phyloP scores from a whole-genome alignment of 768 basidiomycete species.

The Holtermannia corniformis region DNA sequence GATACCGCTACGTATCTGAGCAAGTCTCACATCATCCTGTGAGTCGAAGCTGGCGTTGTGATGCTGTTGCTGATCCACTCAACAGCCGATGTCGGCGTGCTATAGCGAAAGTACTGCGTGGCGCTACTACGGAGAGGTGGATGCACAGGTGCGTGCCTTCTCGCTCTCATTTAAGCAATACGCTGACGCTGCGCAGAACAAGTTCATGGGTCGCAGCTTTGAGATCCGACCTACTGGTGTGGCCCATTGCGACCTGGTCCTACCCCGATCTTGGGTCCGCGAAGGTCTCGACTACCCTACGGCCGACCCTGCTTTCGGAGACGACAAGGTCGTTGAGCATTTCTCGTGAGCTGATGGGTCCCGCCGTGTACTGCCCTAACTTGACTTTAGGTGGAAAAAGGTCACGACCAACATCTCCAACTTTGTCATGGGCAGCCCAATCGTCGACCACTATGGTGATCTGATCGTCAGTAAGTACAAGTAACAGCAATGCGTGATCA shows the following conservation, averaged over 20 bases:
- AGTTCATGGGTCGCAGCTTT: slow-evolving; percentile 91
- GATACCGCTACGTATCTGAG: slow-evolving; percentile 88
- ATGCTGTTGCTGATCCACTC: slow-evolving; percentile 1
- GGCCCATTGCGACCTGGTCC: slow-evolving; percentile 72
- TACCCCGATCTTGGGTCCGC: slow-evolving; percentile 56
- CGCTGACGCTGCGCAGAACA: too few relatives aligned
- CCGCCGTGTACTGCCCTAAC: too few relatives aligned
- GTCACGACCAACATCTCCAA: slow-evolving; percentile 55
- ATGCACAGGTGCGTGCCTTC: too few relatives aligned
- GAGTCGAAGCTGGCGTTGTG: slow-evolving; percentile 4
- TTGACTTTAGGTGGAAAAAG: slow-evolving; percentile 66
- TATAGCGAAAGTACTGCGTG: slow-evolving; percentile 83
- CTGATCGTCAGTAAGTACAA: slow-evolving; percentile 60
- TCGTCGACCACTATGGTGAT: slow-evolving; percentile 88
- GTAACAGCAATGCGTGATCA: neutral
- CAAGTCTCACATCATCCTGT: slow-evolving; percentile 92
- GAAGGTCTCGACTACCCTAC: slow-evolving; percentile 38
- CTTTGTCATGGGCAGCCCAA: slow-evolving; percentile 80
- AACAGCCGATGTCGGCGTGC: slow-evolving; percentile 76
- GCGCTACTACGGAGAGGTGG: slow-evolving; percentile 89
- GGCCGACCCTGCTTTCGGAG: slow-evolving; percentile 25
- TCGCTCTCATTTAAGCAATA: too few relatives aligned
- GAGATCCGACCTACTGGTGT: slow-evolving; percentile 94
- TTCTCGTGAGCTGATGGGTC: slow-evolving; percentile 45
- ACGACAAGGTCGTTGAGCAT: slow-evolving; percentile 64